Conservation (phyloP, 2,329 filamentous ascomycete species). For the Plenodomus tracheiphilus region DNA sequence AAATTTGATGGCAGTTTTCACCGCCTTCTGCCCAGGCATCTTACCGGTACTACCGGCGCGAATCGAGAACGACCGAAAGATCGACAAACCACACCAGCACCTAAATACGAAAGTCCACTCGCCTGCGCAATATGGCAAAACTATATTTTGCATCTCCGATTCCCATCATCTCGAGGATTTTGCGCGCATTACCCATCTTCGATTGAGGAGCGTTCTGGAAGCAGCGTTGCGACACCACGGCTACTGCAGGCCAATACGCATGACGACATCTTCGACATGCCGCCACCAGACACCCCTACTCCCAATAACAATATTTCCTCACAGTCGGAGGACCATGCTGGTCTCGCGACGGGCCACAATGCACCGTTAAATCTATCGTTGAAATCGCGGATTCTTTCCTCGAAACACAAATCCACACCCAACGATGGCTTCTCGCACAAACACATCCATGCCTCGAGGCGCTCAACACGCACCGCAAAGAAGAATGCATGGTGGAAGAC, state of each 20-base stretch:
- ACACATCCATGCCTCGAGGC: constrained; percentile 17
- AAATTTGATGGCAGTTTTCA: background rate
- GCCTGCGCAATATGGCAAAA: background rate
- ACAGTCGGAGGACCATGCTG: constrained; percentile 21
- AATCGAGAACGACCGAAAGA: background rate
- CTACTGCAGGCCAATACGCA: background rate
- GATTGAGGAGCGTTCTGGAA: background rate
- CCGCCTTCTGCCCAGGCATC: background rate
- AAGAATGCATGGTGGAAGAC: constrained; percentile 70
- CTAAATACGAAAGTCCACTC: background rate
- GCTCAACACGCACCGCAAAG: constrained; percentile 13
- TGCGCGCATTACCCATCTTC: background rate
- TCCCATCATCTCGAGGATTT: background rate
- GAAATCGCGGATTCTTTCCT: constrained; percentile 17
- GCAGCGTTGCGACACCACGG: background rate
- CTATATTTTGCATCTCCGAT: no score
- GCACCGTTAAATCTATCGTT: constrained; percentile 22
- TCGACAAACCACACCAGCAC: background rate
- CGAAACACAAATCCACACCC: constrained; percentile 3
- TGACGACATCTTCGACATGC: constrained; percentile 17
- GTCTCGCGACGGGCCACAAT: constrained; percentile 19
- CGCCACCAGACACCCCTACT: constrained; percentile 24
- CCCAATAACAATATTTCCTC: background rate
- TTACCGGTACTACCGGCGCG: background rate
- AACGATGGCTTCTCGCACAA: constrained; percentile 16